Evolutionary conservation across 805 yeast genomes (phyloP), one percentile per base, ranked within the genome.

Genomic region (Saturnispora mendoncae): DNA sequence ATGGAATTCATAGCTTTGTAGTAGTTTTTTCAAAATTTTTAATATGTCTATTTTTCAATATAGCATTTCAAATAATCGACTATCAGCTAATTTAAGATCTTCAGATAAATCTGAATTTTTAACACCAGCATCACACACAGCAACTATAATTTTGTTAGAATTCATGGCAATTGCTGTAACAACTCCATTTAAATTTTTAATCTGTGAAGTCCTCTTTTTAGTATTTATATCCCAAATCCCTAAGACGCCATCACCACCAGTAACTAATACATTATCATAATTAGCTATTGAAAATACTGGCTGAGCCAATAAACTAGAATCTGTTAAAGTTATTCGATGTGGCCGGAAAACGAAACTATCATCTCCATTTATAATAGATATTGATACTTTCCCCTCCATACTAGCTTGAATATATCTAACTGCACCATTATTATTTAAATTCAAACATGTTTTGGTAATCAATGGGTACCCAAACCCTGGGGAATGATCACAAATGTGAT

Each of bases 331-430:
- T 20, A 48, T 57, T 25, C 94, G 61, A 57, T 86, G 96, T 46
- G 94, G 80, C 52, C 85, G 77, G 66, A 86, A 86, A 0, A 95
- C 90, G 57, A 79, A 87, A 42, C 76, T 72, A 17, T 38, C 33
- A 18, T 38, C 31, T 9, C 36, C 38, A 18, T 33, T 27, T 9
- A 36, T 73, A 51, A 68, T 78, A 46, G 84, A 90, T 21, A 85
- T 72, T 0, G 87, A 78, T 1, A 82, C 86, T 23, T 94, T 65
- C 0, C 95, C 95, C 51, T 84, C 94, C n/a, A 85, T 67, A 1
- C 90, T 78, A 21, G 85, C 67, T 25, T 78, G 69, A 0, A 80
- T 85, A 15, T 39, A 39, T 13, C 21, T 21, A 8, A 33, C 10
- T 2, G 26, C 21, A 12, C 17, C n/a, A 7, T 15, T 19, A 8